Base-by-base conservation (phyloP, 2,329 filamentous ascomycete genomes). In the Colletotrichum sp. region DNA sequence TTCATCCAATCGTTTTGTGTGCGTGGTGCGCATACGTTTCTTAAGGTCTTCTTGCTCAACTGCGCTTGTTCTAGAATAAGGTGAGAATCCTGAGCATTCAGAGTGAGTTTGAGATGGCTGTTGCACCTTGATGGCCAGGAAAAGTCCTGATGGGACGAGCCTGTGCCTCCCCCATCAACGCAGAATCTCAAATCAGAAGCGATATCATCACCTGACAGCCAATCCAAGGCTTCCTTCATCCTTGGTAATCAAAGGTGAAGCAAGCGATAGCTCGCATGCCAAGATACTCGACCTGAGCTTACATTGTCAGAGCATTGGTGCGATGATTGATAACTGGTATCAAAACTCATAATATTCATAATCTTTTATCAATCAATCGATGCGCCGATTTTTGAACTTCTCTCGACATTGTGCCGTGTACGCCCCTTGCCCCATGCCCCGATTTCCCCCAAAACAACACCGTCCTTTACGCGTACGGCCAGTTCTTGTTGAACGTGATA, bases 401-500 rank as follows among this genome's bases (percentile, higher is more conserved):
- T 59, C 32, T 52, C 44, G 12, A 11, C 39, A 2, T 25, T 49
- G 22, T 27, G 22, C 29, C 29, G 25, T 36, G 39, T 30, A 63
- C 32, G 61, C 61, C 61, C 29, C 13, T 64, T 64, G 39, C 62
- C 30, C 62, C n/a, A 16, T 19, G 13, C 32, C 29, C 30, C 32
- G 0, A 16, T 34, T 16, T 5, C 59, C 30, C 12, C 8, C 15
- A n/a, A 36, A 16, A 13, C n/a, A 32, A 13, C 8, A 11, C 30
- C 15, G 6, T 44, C 22, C 32, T 55, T 79, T 77, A 84, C 8
- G 81, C 82, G 67, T 79, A 79, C 8, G 84, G 84, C 84, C 83
- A 85, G 78, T 85, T 85, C 65, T 81, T 82, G 77, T 84, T 84
- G 55, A 86, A 81, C 2, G 80, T 76, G 27, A 85, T 78, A 19